Evolutionary conservation across 306 rosid species (phyloP), one percentile per base, ranked within the genome.

Genomic region (Medicago lupulina): DNA sequence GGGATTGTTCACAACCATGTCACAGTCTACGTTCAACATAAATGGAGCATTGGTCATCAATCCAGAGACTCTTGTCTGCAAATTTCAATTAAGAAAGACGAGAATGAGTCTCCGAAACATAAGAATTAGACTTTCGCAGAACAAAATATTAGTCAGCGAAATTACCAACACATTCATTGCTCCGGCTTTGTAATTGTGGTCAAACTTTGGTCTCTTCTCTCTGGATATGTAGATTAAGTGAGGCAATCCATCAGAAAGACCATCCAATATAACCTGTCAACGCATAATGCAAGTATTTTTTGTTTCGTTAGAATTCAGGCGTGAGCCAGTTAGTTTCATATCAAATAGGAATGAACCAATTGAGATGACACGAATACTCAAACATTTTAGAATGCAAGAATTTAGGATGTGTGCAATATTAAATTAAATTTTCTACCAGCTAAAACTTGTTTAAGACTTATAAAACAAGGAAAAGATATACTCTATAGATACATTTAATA

Each of bases 11-110:
- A 75, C 91, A 53, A 84, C 76, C 94, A 90, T 87, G 76, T 90
- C 92, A 17, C 91, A 90, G 51, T 92, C 96, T 11, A 92, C 78
- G 10, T 90, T 92, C 54, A 90, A 53, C 80, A 87, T 84, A 15
- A 81, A 90, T 0, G 97, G 96, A 8, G 92, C 94, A 77, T 88
- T 90, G 6, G 88, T 84, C 91, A 90, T 88, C 88, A 90, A 49
- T 12, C 88, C 93, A 0, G 91, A 90, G 0, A 92, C 92, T 74
- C 96, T 88, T 1, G 90, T 50, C 92, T 90, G 76, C 75, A 64
- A 36, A 19, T 17, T 50, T 54, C 49, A 21, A 67, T 31, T 28
- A 12, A 15, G 11, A 16, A 60, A 43, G 0, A 73, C 65, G 17
- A 50, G 36, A 58, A 13, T 6, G 31, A 7, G 71, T 43, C 15